Conservation (phyloP, 2,329 filamentous ascomycete species). For the Fusarium nanum region DNA sequence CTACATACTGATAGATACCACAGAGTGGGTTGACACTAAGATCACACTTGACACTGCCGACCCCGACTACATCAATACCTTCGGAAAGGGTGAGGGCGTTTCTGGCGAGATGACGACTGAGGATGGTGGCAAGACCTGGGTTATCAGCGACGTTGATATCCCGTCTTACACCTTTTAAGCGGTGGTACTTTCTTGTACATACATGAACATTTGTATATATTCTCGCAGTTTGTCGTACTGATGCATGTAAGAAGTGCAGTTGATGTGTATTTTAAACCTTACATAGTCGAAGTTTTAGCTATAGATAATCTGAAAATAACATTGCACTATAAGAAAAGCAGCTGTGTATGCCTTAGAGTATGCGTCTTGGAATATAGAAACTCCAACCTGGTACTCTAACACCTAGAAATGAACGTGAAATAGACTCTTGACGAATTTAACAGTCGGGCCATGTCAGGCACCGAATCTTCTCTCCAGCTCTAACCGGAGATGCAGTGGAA, state of each 20-base stretch:
- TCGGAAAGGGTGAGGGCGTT: constrained; percentile 34
- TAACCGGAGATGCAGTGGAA: background rate
- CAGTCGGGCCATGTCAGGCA: background rate
- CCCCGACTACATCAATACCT: constrained; percentile 33
- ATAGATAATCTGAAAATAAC: no score
- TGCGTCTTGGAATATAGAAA: rapidly evolving
- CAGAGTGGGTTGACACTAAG: constrained; percentile 39
- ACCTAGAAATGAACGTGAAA: rapidly evolving
- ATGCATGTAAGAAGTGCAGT: rapidly evolving
- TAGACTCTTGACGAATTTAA: background rate
- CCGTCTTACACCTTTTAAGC: constrained; percentile 11
- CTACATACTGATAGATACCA: background rate
- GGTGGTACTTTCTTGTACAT: rapidly evolving
- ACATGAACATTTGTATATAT: background rate
- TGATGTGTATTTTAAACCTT: rapidly evolving
- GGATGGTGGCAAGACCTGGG: constrained; percentile 30
- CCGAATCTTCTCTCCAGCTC: background rate
- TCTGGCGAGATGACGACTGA: constrained; percentile 15
- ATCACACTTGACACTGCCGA: constrained; percentile 31
- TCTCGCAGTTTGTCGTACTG: background rate
- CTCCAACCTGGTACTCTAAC: rapidly evolving
- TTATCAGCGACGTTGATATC: constrained; percentile 9
- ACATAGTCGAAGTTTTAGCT: no score
- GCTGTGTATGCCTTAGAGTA: rapidly evolving
- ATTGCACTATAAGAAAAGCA: rapidly evolving